Conservation (phyloP, 441 rosid genomes). For the Syzygium malaccense region DNA sequence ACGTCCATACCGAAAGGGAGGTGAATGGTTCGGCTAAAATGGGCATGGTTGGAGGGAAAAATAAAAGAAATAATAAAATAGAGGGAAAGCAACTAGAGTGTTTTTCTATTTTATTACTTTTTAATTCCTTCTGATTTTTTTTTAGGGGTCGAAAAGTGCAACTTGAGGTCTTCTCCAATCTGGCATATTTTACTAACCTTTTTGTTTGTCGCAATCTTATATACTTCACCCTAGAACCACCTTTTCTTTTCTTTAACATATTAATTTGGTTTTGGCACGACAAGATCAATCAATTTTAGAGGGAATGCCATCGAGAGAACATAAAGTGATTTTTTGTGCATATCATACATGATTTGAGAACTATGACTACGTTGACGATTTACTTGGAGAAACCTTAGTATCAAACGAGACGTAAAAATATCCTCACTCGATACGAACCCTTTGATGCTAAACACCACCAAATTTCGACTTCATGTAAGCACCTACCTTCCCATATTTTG, state of each 20-base stretch:
- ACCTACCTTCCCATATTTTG: not conserved
- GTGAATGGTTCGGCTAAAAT: not conserved
- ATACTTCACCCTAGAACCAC: not conserved
- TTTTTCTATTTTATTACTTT: not conserved
- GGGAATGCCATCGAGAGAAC: not conserved
- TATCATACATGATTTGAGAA: not conserved
- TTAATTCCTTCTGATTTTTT: not conserved
- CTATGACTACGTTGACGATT: not conserved
- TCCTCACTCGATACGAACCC: not conserved
- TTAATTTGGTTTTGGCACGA: not conserved
- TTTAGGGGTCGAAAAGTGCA: not conserved
- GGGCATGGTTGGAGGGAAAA: not conserved
- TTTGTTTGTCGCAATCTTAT: not conserved
- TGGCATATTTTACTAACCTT: accelerated
- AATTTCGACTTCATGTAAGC: not conserved
- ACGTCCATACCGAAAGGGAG: not conserved
- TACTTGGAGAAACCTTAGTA: not conserved
- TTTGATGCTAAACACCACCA: not conserved
- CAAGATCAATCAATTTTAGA: not conserved
- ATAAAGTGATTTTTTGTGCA: not conserved
- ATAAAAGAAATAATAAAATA: not conserved
- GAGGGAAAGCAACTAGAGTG: not conserved
- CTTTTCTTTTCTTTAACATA: not conserved
- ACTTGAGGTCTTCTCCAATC: not conserved
- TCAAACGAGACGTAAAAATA: not conserved